Evolutionary conservation across 768 basidiomycete genomes (phyloP), one percentile per base, ranked within the genome.

Genomic region (Trametes maxima): DNA sequence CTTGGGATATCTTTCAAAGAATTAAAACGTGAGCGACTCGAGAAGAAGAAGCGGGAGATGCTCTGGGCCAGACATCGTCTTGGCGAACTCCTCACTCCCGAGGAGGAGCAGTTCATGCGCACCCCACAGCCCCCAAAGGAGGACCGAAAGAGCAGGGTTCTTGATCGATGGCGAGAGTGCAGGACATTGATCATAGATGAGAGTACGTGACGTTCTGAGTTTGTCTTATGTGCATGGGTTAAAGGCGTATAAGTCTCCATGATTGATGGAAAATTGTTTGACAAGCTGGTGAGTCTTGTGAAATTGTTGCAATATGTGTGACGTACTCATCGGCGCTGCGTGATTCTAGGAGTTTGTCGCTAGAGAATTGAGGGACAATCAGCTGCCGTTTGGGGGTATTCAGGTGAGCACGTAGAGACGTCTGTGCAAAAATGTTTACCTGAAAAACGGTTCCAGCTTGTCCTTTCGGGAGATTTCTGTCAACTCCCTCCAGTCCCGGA

Each of bases 401-500:
- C 93, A 95, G 79, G 90, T 89, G 43, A 16, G 54, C 54, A n/a
- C 44, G 11, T 12, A 11, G 14, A 4, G 13, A 49, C 8, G 3
- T 14, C 0, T 5, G 8, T 0, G 0, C 14, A 33, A 16, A 14
- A 25, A 2, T 49, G 60, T 55, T 62, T 40, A 16, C 37, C 33
- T 22, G 57, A 25, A 17, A 21, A 46, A 68, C 19, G 14, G 17
- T 17, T 11, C n/a, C 60, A 94, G 89, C 82, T 95, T 54, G 80
- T 91, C 36, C 76, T 95, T 4, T 93, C 89, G 8, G 94, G 94
- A 7, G 94, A 97, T 70, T 95, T 95, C 72, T 95, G 86, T 70
- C 94, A 97, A 72, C 79, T 97, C 0, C 94, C 94, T 11, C 94
- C 94, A 1, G 91, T 95, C 0, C 78, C 82, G 13, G 77, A 76